Percentiles rank a stretch among this genome's conserved stretches.
These are phyloP conservation scores for Protea cynaroides DNA, from an alignment of 164 flowering plant species.

Conservation along the genomic window DNA sequence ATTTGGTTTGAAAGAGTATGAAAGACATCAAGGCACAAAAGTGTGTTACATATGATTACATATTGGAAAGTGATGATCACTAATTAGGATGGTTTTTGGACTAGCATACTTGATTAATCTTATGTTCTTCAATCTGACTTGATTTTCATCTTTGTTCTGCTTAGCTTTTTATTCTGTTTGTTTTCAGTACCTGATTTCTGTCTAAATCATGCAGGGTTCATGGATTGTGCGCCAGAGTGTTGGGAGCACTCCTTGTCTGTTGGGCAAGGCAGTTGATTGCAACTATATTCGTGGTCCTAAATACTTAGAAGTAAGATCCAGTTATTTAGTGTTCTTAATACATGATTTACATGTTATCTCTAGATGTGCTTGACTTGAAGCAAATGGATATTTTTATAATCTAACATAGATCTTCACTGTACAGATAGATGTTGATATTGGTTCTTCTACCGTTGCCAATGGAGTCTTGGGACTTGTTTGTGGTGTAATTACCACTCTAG, in stretches of 20 bases:
- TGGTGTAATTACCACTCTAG: slow-evolving; percentile 90
- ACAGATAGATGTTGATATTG: slow-evolving; percentile 97
- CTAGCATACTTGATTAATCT: too few relatives aligned
- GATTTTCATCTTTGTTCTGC: background rate
- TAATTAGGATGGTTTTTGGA: too few relatives aligned
- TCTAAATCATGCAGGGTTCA: slow-evolving; percentile 63
- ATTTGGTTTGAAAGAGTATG: too few relatives aligned
- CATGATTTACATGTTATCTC: background rate
- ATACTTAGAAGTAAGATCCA: slow-evolving; percentile 69
- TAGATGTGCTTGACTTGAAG: background rate
- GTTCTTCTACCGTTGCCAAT: slow-evolving; percentile 98
- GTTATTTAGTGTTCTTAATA: background rate
- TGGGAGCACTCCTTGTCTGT: slow-evolving; percentile 94
- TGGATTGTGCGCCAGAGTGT: slow-evolving; percentile 99
- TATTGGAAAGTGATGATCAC: too few relatives aligned
- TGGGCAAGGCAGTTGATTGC: slow-evolving; percentile 98
- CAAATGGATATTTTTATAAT: background rate
- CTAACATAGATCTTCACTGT: slow-evolving; percentile 13
- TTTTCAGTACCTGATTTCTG: slow-evolving; percentile 5
- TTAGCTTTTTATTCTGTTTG: background rate
- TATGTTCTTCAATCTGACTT: too few relatives aligned
- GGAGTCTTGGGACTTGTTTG: slow-evolving; percentile 96
- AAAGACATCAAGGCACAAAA: too few relatives aligned
- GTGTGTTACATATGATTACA: too few relatives aligned
- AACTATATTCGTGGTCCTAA: slow-evolving; percentile 88